Conservation (phyloP, 495 filamentous ascomycete species). For the Penicillium manginii region DNA sequence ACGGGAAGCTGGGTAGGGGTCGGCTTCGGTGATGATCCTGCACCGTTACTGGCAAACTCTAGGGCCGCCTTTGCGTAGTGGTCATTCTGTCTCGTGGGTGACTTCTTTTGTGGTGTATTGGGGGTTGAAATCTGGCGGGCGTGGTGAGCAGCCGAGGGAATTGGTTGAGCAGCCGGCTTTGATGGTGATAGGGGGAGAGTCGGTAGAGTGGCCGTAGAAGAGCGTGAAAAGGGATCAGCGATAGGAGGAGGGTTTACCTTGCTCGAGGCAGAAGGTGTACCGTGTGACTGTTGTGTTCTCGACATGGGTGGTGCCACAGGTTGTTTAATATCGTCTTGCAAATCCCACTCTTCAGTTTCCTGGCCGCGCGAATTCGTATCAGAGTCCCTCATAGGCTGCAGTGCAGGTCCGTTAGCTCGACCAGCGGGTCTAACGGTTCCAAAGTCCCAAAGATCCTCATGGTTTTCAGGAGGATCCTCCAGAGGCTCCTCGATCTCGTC, state of each 20-base stretch:
- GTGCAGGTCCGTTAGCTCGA: slow-evolving; percentile 46
- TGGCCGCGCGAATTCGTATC: slow-evolving; percentile 66
- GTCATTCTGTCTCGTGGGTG: slow-evolving; percentile 12
- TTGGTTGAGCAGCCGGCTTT: slow-evolving; percentile 10
- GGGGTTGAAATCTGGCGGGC: not conserved
- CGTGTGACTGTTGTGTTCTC: not conserved
- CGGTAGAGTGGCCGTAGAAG: slow-evolving; percentile 15
- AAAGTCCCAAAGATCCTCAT: slow-evolving; percentile 88
- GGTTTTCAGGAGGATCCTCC: slow-evolving; percentile 29
- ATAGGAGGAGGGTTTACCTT: not conserved
- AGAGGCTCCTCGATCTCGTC: slow-evolving; percentile 47
- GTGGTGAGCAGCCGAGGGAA: slow-evolving; percentile 9
- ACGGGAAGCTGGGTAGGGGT: not conserved
- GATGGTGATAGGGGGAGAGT: slow-evolving; percentile 14
- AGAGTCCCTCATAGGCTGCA: slow-evolving; percentile 74
- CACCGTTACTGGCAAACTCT: slow-evolving; percentile 8
- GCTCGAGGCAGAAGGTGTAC: not conserved
- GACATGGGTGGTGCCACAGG: slow-evolving; percentile 14
- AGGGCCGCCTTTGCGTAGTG: slow-evolving; percentile 18
- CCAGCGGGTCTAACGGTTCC: slow-evolving; percentile 80
- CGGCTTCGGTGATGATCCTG: slow-evolving; percentile 4
- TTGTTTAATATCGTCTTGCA: slow-evolving; percentile 44
- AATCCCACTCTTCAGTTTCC: slow-evolving; percentile 45
- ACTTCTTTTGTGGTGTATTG: slow-evolving; percentile 6
- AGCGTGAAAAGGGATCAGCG: slow-evolving; percentile 5